These are phyloP conservation scores for Pseudopyricularia cyperi DNA, from an alignment of 2,329 filamentous ascomycete species.

Conservation along the genomic window DNA sequence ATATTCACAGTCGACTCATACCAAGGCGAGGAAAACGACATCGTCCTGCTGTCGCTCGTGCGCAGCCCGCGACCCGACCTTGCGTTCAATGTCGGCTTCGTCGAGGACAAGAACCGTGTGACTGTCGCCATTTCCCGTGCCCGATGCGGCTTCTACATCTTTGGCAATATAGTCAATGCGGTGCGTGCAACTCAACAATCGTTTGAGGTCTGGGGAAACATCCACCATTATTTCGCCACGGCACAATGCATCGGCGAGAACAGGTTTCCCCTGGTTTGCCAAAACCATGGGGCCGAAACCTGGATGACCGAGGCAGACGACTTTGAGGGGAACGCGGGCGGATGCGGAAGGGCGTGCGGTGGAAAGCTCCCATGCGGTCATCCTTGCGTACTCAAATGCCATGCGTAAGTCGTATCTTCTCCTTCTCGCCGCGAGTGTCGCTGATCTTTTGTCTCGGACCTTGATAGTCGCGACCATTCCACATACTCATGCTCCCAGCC, in stretches of 20 bases:
- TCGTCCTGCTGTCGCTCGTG: constrained; percentile 70
- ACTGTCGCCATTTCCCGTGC: constrained; percentile 56
- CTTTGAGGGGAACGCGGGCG: constrained; percentile 35
- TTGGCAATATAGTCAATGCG: constrained; percentile 55
- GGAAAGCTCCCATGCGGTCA: constrained; percentile 34
- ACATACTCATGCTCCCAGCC: neutral
- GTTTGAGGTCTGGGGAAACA: constrained; percentile 23
- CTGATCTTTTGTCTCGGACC: neutral
- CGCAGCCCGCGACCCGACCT: constrained; percentile 45
- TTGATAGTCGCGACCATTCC: neutral
- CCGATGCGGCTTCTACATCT: constrained; percentile 68
- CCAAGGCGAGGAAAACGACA: constrained; percentile 81
- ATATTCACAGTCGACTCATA: constrained; percentile 80
- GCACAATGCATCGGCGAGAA: constrained; percentile 18
- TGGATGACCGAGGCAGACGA: constrained; percentile 38
- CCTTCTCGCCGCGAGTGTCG: no score
- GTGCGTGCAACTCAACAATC: constrained; percentile 30
- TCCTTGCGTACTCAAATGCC: constrained; percentile 34
- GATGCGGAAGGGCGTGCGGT: constrained; percentile 34
- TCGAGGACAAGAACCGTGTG: constrained; percentile 46
- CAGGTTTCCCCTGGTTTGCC: constrained; percentile 50
- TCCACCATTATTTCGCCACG: constrained; percentile 36
- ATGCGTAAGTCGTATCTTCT: constrained; percentile 24
- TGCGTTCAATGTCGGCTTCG: constrained; percentile 50
- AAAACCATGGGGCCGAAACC: constrained; percentile 38